phyloP scores from a whole-genome alignment of 2,329 filamentous ascomycete species.

The Madurella mycetomatis region DNA sequence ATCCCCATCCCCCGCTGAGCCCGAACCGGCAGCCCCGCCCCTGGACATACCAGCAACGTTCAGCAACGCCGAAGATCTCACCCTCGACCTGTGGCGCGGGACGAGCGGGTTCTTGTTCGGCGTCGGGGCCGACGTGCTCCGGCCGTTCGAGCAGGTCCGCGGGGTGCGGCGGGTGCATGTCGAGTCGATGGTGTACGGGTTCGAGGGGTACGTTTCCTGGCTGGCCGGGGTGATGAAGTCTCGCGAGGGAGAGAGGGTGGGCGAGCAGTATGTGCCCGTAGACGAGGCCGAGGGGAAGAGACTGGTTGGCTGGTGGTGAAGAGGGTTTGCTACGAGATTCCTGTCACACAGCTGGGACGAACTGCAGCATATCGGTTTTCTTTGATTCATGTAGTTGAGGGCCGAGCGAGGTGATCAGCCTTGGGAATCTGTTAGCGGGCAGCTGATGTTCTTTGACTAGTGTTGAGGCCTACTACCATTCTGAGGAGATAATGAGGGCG shows the following conservation, averaged over 20 bases:
- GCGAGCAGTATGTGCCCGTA: not conserved
- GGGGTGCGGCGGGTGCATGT: constrained; percentile 36
- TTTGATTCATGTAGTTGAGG: too few relatives aligned
- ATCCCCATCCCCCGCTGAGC: not conserved
- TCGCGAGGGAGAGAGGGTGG: not conserved
- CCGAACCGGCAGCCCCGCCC: not conserved
- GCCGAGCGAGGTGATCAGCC: too few relatives aligned
- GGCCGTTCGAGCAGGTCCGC: constrained; percentile 40
- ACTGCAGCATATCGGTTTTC: too few relatives aligned
- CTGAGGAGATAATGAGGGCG: too few relatives aligned
- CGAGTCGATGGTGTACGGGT: constrained; percentile 37
- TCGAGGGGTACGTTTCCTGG: constrained; percentile 41
- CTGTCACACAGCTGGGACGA: too few relatives aligned
- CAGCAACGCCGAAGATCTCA: constrained; percentile 36
- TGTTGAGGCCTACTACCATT: too few relatives aligned
- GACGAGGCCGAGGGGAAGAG: constrained; percentile 15
- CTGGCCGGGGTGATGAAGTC: constrained; percentile 35
- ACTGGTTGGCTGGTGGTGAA: constrained; percentile 9
- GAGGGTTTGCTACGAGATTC: too few relatives aligned
- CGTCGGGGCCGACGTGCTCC: constrained; percentile 34
- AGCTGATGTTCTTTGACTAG: too few relatives aligned
- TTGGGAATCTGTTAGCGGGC: too few relatives aligned
- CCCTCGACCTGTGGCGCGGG: constrained; percentile 37
- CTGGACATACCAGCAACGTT: constrained; percentile 31
- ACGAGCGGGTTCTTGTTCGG: constrained; percentile 31